phyloP scores from a whole-genome alignment of 768 basidiomycete species.

The Serendipita indica region DNA sequence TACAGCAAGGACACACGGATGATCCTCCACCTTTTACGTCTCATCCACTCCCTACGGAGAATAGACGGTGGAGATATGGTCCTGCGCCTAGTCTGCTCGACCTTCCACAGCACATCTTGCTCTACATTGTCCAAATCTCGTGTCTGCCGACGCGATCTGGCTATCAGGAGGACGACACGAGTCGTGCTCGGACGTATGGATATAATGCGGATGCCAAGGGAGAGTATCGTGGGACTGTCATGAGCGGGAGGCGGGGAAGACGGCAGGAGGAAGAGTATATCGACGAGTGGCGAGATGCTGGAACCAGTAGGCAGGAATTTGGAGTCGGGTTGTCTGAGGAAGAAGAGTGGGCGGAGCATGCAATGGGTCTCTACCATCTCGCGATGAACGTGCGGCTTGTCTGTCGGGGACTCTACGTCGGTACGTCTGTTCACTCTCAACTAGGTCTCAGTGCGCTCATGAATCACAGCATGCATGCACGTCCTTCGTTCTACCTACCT shows the following conservation, averaged over 20 bases:
- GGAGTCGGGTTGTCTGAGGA: slow-evolving; percentile 37
- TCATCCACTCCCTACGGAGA: no score
- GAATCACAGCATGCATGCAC: slow-evolving; percentile 56
- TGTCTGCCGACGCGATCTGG: slow-evolving; percentile 33
- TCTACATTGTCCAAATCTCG: slow-evolving; percentile 50
- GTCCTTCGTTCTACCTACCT: slow-evolving; percentile 64
- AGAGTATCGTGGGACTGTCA: neutral
- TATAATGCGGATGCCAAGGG: slow-evolving; percentile 7
- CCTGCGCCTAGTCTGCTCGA: slow-evolving; percentile 13
- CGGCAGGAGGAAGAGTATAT: neutral
- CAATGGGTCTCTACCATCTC: slow-evolving; percentile 45
- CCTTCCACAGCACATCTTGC: slow-evolving; percentile 47
- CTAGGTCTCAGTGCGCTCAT: slow-evolving; percentile 3
- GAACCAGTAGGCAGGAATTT: slow-evolving; percentile 27
- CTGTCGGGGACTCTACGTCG: slow-evolving; percentile 51
- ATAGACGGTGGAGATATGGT: no score
- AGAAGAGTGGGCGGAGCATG: slow-evolving; percentile 23
- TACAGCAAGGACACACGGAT: neutral
- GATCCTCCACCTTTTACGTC: neutral
- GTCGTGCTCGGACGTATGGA: slow-evolving; percentile 6
- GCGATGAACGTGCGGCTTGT: slow-evolving; percentile 46
- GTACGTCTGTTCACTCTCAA: slow-evolving; percentile 23
- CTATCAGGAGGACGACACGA: neutral
- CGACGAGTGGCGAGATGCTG: slow-evolving; percentile 13
- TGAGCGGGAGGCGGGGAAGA: neutral